Evolutionary conservation across 2,329 filamentous ascomycete species (phyloP).

Genomic region (Trichoderma atrobrunneum): DNA sequence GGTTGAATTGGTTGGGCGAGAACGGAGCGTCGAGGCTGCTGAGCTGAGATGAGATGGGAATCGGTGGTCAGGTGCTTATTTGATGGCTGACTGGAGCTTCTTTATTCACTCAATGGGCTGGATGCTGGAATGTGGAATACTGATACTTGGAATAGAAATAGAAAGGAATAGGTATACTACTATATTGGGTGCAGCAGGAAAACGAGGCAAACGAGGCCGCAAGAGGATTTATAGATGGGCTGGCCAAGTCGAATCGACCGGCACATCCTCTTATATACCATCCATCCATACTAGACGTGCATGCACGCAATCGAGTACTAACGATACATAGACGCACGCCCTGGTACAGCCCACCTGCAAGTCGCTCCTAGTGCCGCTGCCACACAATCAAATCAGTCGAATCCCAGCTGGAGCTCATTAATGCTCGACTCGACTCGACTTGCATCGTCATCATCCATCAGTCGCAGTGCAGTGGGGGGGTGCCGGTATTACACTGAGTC

Average conservation of each 20-base stretch:
- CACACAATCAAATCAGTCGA: not conserved
- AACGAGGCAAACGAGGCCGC: not conserved
- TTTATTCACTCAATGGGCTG: not conserved
- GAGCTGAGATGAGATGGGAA: not conserved
- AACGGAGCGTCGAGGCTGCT: not conserved
- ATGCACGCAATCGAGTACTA: not conserved
- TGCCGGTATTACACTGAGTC: not conserved
- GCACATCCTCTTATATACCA: not conserved
- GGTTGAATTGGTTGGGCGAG: not conserved
- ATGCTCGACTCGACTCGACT: not conserved
- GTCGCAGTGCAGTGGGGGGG: not conserved
- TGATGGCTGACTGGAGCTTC: not conserved
- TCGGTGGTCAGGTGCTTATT: conserved; percentile 6
- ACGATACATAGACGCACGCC: not conserved
- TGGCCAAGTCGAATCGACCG: not conserved
- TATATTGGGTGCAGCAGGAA: not conserved
- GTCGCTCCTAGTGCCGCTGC: not conserved
- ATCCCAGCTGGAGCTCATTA: not conserved
- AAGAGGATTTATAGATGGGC: not conserved
- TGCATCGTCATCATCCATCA: not conserved
- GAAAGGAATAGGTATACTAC: not conserved
- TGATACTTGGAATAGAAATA: not conserved
- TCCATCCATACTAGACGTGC: too few relatives aligned
- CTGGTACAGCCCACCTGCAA: not conserved
- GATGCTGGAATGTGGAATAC: not conserved